Conservation (phyloP, 2,329 filamentous ascomycete species). For the Nakataea oryzae region DNA sequence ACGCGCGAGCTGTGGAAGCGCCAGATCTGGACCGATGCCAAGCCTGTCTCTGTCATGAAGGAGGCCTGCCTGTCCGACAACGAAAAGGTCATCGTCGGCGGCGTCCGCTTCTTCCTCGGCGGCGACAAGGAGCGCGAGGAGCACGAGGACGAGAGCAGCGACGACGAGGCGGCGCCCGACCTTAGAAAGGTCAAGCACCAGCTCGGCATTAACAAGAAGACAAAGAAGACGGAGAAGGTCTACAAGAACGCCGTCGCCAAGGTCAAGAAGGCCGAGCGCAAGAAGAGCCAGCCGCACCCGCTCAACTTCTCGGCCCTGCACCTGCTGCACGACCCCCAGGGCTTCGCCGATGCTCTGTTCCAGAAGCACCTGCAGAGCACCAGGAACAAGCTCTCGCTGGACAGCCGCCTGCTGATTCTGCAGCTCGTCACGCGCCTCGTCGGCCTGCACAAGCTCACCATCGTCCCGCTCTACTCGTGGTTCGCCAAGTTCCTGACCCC, state of each 20-base stretch:
- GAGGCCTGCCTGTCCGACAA: slow-evolving; percentile 79
- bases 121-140: slow-evolving; percentile 95
- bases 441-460: slow-evolving; percentile 82
- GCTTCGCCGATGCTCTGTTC: slow-evolving; percentile 84
- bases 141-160: slow-evolving; percentile 77
- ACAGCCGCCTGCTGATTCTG: slow-evolving; percentile 81
- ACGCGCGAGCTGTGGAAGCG: slow-evolving; percentile 94
- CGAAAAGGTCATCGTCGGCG: slow-evolving; percentile 82
- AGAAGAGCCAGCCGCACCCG: slow-evolving; percentile 77
- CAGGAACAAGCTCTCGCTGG: slow-evolving; percentile 74
- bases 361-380: slow-evolving; percentile 81
- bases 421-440: slow-evolving; percentile 87
- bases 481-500: slow-evolving; percentile 89
- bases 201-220: slow-evolving; percentile 91
- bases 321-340: slow-evolving; percentile 86
- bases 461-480: slow-evolving; percentile 90
- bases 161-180: slow-evolving; percentile 59
- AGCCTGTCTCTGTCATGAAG: slow-evolving; percentile 97
- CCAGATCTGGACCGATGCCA: slow-evolving; percentile 85
- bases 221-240: slow-evolving; percentile 71
- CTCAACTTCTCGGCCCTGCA: slow-evolving; percentile 96
- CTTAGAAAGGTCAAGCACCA: slow-evolving; percentile 76
- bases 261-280: slow-evolving; percentile 72
- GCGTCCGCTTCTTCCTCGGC: slow-evolving; percentile 88
- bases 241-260: slow-evolving; percentile 75